phyloP scores from a whole-genome alignment of 495 filamentous ascomycete genomes.

The Aspergillus egyptiacus region DNA sequence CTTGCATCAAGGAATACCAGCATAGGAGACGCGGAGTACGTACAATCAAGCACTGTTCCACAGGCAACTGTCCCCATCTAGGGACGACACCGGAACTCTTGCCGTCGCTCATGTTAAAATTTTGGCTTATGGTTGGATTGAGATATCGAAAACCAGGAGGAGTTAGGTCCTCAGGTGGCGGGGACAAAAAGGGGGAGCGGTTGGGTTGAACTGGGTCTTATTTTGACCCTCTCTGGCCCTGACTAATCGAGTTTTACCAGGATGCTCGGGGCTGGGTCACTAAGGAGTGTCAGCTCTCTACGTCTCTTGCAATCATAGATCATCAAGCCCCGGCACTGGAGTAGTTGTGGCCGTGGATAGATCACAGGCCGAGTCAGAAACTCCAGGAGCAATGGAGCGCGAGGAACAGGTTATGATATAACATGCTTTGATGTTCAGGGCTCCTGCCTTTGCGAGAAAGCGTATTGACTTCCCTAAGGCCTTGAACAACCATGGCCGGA shows the following conservation, averaged over 20 bases:
- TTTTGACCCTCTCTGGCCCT: too few relatives aligned
- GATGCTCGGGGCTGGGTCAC: too few relatives aligned
- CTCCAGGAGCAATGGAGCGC: background rate
- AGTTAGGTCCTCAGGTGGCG: too few relatives aligned
- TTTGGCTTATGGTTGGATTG: too few relatives aligned
- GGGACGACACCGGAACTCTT: too few relatives aligned
- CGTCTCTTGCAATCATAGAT: too few relatives aligned
- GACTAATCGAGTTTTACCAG: too few relatives aligned
- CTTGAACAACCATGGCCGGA: background rate
- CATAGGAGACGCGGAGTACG: background rate
- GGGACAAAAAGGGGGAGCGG: too few relatives aligned
- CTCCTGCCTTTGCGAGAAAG: background rate
- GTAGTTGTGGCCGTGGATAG: background rate
- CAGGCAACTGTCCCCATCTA: constrained; percentile 8
- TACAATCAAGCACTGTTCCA: constrained; percentile 14
- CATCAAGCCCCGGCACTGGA: background rate
- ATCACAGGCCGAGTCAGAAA: background rate
- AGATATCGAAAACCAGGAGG: too few relatives aligned
- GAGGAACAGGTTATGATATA: background rate
- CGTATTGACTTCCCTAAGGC: background rate
- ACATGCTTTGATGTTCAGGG: background rate
- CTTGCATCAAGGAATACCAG: background rate
- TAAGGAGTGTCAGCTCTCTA: too few relatives aligned
- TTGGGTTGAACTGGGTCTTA: too few relatives aligned
- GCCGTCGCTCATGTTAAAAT: too few relatives aligned